Evolutionary conservation across 257 asterid species (phyloP).

Genomic region (Osmanthus fragrans): DNA sequence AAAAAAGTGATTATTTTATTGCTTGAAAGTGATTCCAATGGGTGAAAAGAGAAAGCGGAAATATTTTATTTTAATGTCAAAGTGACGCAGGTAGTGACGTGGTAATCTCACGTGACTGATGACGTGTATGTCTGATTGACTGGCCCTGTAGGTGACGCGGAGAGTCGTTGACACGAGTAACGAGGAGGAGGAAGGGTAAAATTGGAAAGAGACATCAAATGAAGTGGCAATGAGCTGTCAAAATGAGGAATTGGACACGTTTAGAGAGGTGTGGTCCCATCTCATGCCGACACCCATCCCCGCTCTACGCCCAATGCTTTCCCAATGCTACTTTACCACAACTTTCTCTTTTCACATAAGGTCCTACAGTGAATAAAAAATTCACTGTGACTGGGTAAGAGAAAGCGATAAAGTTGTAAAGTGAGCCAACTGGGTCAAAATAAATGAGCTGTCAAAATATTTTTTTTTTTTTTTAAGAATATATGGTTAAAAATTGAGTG

Average conservation of each 20-base stretch:
- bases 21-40: background rate
- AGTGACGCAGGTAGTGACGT: constrained; percentile 25
- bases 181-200: constrained; percentile 16
- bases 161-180: constrained; percentile 9
- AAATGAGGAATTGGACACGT: constrained; percentile 13
- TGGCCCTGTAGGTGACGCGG: constrained; percentile 11
- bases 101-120: constrained; percentile 15
- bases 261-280: background rate
- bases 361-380: too few relatives aligned
- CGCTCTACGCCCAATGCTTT: background rate
- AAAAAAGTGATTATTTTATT: background rate
- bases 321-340: background rate
- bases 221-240: constrained; percentile 39
- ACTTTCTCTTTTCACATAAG: too few relatives aligned
- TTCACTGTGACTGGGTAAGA: too few relatives aligned
- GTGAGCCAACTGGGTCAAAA: too few relatives aligned
- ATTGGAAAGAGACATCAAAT: background rate
- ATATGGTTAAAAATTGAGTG: too few relatives aligned
- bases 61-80: background rate
- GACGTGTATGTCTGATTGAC: constrained; percentile 12
- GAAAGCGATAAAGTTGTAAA: too few relatives aligned
- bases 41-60: background rate
- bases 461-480: too few relatives aligned
- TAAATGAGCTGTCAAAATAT: too few relatives aligned
- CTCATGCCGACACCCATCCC: background rate